A percentile compares a stretch with the other conserved stretches of the same genome.
phyloP scores from a whole-genome alignment of 192 early-diverging fungal species.

The Dissophora globulifera region DNA sequence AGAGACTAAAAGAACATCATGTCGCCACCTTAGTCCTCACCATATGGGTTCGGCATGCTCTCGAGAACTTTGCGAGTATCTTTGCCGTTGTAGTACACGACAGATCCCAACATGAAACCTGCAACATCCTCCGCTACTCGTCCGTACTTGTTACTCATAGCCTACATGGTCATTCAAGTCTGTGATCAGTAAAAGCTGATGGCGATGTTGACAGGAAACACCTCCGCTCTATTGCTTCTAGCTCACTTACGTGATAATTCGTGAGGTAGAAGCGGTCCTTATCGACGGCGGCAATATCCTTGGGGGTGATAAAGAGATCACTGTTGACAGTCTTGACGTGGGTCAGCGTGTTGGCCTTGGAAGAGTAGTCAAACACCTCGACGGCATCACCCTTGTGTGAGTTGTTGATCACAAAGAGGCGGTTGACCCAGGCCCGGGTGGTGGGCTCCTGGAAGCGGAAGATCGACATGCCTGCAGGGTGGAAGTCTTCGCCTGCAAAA shows the following conservation, averaged over 20 bases:
- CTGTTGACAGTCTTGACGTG: slow-evolving; percentile 37
- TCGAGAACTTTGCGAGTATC: slow-evolving; percentile 23
- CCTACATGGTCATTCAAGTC: slow-evolving; percentile 4
- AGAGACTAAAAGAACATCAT: too few relatives aligned
- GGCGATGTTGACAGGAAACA: too few relatives aligned
- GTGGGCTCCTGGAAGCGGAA: slow-evolving; percentile 23
- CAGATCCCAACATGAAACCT: slow-evolving; percentile 26
- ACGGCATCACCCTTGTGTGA: slow-evolving; percentile 48
- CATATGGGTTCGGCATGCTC: slow-evolving; percentile 37
- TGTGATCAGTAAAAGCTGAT: neutral
- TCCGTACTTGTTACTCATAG: slow-evolving; percentile 25
- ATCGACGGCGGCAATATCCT: slow-evolving; percentile 38
- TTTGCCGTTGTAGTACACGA: slow-evolving; percentile 44
- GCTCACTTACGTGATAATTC: slow-evolving; percentile 43
- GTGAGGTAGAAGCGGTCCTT: slow-evolving; percentile 43
- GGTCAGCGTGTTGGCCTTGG: slow-evolving; percentile 13
- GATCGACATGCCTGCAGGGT: slow-evolving; percentile 48
- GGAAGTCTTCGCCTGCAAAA: slow-evolving; percentile 30
- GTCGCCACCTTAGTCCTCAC: too few relatives aligned
- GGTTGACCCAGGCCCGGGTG: slow-evolving; percentile 14
- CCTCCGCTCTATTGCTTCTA: too few relatives aligned
- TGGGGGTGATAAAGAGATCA: slow-evolving; percentile 34
- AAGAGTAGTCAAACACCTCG: slow-evolving; percentile 47
- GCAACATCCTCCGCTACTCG: slow-evolving; percentile 29
- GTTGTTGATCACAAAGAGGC: slow-evolving; percentile 51